Base-by-base conservation (phyloP, 163 green algal genomes). In the Coccomyxa subellipsoidea region DNA sequence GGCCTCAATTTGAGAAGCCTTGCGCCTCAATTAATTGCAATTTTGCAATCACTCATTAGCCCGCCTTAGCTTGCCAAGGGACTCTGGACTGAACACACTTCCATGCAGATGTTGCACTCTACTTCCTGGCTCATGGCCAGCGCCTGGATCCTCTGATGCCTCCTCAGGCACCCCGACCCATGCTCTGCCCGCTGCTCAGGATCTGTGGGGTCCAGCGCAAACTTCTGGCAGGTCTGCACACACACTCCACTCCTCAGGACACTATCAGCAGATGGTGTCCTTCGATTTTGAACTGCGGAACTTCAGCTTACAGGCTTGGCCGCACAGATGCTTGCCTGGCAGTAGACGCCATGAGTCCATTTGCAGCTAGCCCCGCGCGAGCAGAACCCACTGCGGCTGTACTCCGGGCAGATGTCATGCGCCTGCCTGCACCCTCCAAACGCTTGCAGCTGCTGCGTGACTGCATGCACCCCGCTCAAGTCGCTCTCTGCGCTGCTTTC, bases 41-140 rank as follows among this genome's bases (percentile, higher is more conserved):
- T n/a, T n/a, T n/a, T n/a, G n/a, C n/a, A n/a, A n/a, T n/a, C n/a
- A n/a, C n/a, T n/a, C n/a, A n/a, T n/a, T n/a, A n/a, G n/a, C n/a
- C n/a, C n/a, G n/a, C n/a, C n/a, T n/a, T n/a, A n/a, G n/a, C n/a
- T n/a, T n/a, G n/a, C n/a, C n/a, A n/a, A n/a, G n/a, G n/a, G n/a
- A n/a, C n/a, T n/a, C n/a, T n/a, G n/a, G n/a, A n/a, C n/a, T n/a
- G n/a, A n/a, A n/a, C n/a, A n/a, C 40, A 81, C 84, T 80, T 96
- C 93, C 78, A 95, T 75, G 88, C 93, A 97, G 83, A 97, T 96
- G 84, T 83, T 84, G 77, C 93, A 97, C 90, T 97, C 93, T 7
- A 96, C 83, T 12, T 78, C 75, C 2, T 87, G 72, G 66, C 83
- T 89, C 78, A 76, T 75, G 32, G 84, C 38, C 18, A 85, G 80